Evolutionary conservation across 768 basidiomycete species (phyloP), one percentile per base, ranked within the genome.

Genomic region (Stropharia rugosoannulata): DNA sequence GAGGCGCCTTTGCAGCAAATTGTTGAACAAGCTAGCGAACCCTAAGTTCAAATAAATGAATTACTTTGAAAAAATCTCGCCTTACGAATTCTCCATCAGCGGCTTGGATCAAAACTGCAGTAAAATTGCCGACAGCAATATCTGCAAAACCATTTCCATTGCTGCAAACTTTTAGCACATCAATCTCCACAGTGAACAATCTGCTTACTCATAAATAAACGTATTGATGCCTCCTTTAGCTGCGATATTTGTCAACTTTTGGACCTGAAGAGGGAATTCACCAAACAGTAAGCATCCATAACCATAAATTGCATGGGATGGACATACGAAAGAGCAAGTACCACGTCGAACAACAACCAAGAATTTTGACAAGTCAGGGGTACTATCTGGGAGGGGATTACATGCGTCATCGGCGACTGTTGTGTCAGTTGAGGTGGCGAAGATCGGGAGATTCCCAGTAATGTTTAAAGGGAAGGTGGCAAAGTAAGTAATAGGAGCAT

Each of bases 331-430:
- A 1, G 80, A 68, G 64, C 87, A 88, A 4, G 73, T 77, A 1
- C 86, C 87, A 29, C 84, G 73, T 22, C 82, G 78, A 40, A 88
- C 73, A 25, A 90, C 64, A 10, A 82, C 78, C 13, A 88, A 64
- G 52, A 77, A 81, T 12, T 66, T 64, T 2, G 78, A 77, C 2
- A 89, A 73, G 65, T 88, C 80, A 3, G 82, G 81, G 0, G 80
- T 81, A 36, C 62, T 67, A 51, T 73, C 77, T 4, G 85, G 80
- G 0, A 86, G 72, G 2, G 82, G 73, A 47, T 76, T 66, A 69
- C 88, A 91, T 0, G 83, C 86, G 59, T 86, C 84, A 61, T 82
- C 75, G 1, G 68, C 69, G 32, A 81, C 70, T 4, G 79, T 78
- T 2, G 79, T 76, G 59, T 85, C 75, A 13, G 74, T 81, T 8